Base-by-base conservation (phyloP, 2,329 filamentous ascomycete genomes). In the Phaeosphaeriaceae sp. region DNA sequence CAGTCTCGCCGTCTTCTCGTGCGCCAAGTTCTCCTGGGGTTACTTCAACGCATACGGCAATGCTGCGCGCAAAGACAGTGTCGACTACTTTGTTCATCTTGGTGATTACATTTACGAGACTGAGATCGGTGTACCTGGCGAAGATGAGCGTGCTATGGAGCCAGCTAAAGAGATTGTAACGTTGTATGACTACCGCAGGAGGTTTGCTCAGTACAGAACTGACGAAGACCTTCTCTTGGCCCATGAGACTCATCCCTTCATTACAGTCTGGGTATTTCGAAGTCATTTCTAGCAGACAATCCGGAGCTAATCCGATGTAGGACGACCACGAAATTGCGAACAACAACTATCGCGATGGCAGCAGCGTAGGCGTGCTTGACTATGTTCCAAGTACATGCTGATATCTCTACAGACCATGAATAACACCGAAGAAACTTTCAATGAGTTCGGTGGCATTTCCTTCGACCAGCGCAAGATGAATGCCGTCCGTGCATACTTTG, bases 1-100 rank as follows among this genome's bases (percentile, higher is more conserved):
- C 52, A 85, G 81, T 26, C 81, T 92, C 57, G 89, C 89, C 1
- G 84, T 93, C 1, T 92, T 89, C 72, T 91, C 89, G 1, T 92
- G 90, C 80, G 84, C 82, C 65, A 92, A 77, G 51, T 76, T 71
- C 44, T 72, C 80, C 0, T 80, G 79, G 54, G 82, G 82, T 1
- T 84, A 79, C 63, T 84, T 83, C 68, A 84, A 83, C 49, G 80
- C 78, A 0, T 83, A 82, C 47, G 81, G 81, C 13, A 75, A 78
- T 51, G 58, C 58, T 70, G 63, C 77, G 61, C 66, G 77, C 47
- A 75, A 81, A 49, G 69, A 71, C 81, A 7, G 74, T 81, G 67
- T 79, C 90, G 56, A 85, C 83, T 66, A 91, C 90, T 76, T 91
- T 87, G 9, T 77, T 7, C 75, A 77, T 57, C 77, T 81, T 1